phyloP scores from a whole-genome alignment of 345 rosid genomes.

The Conringia planisiliqua region DNA sequence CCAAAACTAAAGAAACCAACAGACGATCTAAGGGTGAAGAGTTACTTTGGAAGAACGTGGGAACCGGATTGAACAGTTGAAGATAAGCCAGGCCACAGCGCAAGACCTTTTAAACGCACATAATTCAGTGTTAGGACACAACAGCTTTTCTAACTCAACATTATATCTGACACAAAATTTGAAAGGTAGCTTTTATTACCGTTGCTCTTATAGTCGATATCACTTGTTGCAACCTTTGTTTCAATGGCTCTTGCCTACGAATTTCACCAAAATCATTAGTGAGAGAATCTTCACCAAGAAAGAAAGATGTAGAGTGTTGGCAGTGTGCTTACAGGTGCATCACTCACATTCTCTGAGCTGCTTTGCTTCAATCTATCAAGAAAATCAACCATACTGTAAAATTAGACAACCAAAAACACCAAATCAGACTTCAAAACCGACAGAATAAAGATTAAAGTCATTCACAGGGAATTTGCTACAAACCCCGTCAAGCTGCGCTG shows the following conservation, averaged over 20 bases:
- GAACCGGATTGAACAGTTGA: constrained; percentile 30
- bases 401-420: background rate
- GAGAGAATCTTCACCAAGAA: background rate
- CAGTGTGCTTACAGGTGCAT: constrained; percentile 18
- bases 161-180: background rate
- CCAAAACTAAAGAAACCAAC: background rate
- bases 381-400: constrained; percentile 10
- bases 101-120: constrained; percentile 38
- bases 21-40: background rate
- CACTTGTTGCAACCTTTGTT: constrained; percentile 34
- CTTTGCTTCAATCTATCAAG: constrained; percentile 38
- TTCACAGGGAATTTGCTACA: constrained; percentile 12
- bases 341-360: constrained; percentile 18
- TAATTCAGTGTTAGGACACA: background rate
- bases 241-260: constrained; percentile 19
- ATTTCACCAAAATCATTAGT: background rate
- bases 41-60: constrained; percentile 44
- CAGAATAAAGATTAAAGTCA: background rate
- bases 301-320: background rate
- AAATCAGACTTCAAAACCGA: background rate
- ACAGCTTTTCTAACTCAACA: background rate
- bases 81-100: constrained; percentile 58
- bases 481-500: background rate
- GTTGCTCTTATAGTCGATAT: constrained; percentile 32
- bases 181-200: constrained; percentile 33